Base-by-base conservation (phyloP, 1,284 basidiomycete genomes). In the Lentinula novae-zelandiae region DNA sequence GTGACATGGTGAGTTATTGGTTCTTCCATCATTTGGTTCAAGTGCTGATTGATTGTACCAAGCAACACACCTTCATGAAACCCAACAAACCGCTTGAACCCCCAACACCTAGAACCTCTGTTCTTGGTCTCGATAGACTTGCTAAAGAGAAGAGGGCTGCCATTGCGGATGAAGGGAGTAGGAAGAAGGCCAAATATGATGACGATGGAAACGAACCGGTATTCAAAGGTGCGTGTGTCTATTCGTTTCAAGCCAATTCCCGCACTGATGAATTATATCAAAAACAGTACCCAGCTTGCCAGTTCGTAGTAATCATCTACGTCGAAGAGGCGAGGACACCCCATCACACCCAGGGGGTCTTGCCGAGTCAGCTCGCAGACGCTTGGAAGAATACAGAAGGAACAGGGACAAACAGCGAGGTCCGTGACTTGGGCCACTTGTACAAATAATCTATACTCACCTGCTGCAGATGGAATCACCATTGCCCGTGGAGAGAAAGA, bases 281-380 rank as follows among this genome's bases (percentile, higher is more conserved):
- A 53, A 51, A 8, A 56, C 20, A 95, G 93, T 96, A 5, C 94
- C 94, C 0, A 81, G 73, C 34, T 69, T 95, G 9, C 91, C 90
- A 60, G 77, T 81, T 15, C 81, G 86, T 50, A 77, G 76, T 27
- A 27, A 27, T 42, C 84, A 89, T 67, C 72, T 82, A 1, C 84
- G 95, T 10, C 86, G 92, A 63, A 78, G 90, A 66, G 91, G 87
- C 0, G 90, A 92, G 66, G 95, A 96, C 66, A 98, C 95, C 0
- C 95, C 95, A 0, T 96, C 95, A n/a, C 92, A 96, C 71, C 89
- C 92, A 0, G 90, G 92, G 53, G 96, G 95, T 10, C 76, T 98
- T 34, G 91, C 91, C 0, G 89, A 93, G 31, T 75, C 78, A 1
- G 93, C 89, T 8, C 79, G 87, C 31, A 80, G 82, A 66, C 76